phyloP scores from a whole-genome alignment of 1,284 basidiomycete species.

The Ganoderma boninense region DNA sequence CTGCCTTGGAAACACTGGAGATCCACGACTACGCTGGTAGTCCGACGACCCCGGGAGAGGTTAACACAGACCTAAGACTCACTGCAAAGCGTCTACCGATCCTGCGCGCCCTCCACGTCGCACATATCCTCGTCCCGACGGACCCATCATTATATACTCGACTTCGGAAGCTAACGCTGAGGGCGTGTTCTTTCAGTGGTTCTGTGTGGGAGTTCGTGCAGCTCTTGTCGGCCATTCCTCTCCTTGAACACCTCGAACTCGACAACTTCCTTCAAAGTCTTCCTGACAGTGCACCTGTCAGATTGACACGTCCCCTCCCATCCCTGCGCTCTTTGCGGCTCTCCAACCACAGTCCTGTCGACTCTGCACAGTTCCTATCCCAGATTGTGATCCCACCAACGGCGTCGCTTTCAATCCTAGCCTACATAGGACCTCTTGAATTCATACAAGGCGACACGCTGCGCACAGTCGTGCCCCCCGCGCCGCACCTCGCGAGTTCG shows the following conservation, averaged over 20 bases:
- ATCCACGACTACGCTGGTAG: not conserved
- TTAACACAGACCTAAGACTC: not conserved
- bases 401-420: not conserved
- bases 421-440: not conserved
- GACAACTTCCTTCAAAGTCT: not conserved
- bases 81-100: not conserved
- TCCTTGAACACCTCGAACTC: constrained; percentile 1
- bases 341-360: not conserved
- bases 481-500: not conserved
- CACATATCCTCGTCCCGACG: not conserved
- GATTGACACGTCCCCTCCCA: not conserved
- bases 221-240: not conserved
- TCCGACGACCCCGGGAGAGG: not conserved
- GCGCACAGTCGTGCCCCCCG: not conserved
- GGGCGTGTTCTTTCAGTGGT: not conserved
- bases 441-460: not conserved
- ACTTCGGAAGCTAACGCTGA: not conserved
- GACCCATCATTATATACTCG: not conserved
- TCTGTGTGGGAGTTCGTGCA: not conserved
- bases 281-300: not conserved
- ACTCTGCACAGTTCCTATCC: not conserved
- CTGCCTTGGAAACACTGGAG: not conserved
- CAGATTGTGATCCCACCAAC: not conserved
- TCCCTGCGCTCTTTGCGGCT: not conserved
- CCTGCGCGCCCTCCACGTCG: not conserved